Percentiles rank a stretch among this genome's conserved stretches.
These are phyloP conservation scores for Lentinula aciculospora DNA, from an alignment of 768 basidiomycete species.

Conservation along the genomic window DNA sequence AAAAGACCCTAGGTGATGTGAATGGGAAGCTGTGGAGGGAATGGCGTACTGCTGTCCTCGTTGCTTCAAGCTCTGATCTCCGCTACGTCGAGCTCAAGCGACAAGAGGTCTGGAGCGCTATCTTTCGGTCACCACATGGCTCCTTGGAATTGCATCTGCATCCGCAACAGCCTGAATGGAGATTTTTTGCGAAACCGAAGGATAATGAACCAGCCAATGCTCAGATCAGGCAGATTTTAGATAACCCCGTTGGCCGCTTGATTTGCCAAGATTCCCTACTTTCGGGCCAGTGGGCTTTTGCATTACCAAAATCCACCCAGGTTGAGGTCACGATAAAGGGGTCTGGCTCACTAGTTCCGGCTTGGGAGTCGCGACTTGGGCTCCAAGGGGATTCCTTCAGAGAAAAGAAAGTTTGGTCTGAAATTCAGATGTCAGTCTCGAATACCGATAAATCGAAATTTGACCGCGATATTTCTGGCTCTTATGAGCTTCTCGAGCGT, in stretches of 20 bases:
- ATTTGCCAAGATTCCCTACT: constrained; percentile 53
- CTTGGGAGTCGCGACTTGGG: constrained; percentile 83
- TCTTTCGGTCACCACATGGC: constrained; percentile 69
- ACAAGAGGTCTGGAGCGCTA: constrained; percentile 81
- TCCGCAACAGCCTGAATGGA: constrained; percentile 79
- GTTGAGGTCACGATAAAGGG: constrained; percentile 62
- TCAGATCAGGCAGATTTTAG: constrained; percentile 68
- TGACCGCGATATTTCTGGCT: constrained; percentile 80
- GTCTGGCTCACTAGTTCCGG: constrained; percentile 63
- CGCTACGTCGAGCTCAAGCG: constrained; percentile 84
- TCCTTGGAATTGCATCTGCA: constrained; percentile 73
- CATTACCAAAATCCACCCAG: constrained; percentile 54
- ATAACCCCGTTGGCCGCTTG: constrained; percentile 73
- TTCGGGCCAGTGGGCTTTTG: constrained; percentile 74
- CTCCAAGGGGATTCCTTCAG: constrained; percentile 59
- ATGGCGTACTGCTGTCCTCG: constrained; percentile 66
- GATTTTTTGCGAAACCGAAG: constrained; percentile 69
- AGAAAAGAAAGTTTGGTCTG: constrained; percentile 61
- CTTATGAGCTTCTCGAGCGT: constrained; percentile 72
- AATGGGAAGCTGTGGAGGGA: constrained; percentile 54
- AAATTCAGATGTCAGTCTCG: constrained; percentile 58
- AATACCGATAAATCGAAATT: constrained; percentile 38
- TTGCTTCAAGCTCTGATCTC: constrained; percentile 56
- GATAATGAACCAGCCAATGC: constrained; percentile 69
- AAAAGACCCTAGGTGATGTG: constrained; percentile 33